Conservation (phyloP, 1,139 yeast genomes). For the Meyerozyma smithsonii region DNA sequence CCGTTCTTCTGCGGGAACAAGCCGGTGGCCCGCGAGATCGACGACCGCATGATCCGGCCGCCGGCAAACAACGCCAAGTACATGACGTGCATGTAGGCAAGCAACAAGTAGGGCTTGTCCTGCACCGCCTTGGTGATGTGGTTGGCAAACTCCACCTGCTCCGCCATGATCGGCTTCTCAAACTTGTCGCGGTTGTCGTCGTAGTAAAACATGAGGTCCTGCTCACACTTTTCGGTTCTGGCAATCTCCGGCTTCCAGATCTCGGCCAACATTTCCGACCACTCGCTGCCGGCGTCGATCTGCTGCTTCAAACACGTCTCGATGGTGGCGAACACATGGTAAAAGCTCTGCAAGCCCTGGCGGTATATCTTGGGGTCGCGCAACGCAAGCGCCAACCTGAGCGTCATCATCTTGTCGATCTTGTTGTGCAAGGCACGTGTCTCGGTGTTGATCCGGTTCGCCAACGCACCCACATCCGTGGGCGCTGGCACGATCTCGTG, state of each 20-base stretch:
- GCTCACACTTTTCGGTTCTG: constrained; percentile 52
- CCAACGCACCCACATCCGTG: constrained; percentile 75
- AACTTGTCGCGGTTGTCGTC: constrained; percentile 52
- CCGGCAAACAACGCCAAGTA: constrained; percentile 87
- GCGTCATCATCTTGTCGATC: constrained; percentile 63
- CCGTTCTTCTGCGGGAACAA: constrained; percentile 72
- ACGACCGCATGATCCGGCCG: constrained; percentile 68
- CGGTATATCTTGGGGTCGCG: constrained; percentile 73
- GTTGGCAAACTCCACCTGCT: constrained; percentile 56
- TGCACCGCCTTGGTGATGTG: constrained; percentile 52
- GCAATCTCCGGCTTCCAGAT: constrained; percentile 73
- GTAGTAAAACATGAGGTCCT: constrained; percentile 67
- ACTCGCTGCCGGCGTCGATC: constrained; percentile 38
- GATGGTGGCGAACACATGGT: constrained; percentile 67
- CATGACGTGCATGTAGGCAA: constrained; percentile 86
- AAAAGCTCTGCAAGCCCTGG: constrained; percentile 76
- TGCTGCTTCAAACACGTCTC: constrained; percentile 54
- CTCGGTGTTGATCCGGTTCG: constrained; percentile 68
- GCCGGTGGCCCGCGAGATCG: constrained; percentile 62
- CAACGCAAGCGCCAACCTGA: constrained; percentile 70
- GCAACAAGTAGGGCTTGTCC: constrained; percentile 63
- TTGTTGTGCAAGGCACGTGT: constrained; percentile 65
- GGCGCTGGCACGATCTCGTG: constrained; percentile 66
- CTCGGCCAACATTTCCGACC: constrained; percentile 38
- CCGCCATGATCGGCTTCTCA: constrained; percentile 49